These are phyloP conservation scores for Beauveria sp. DNA, from an alignment of 2,329 filamentous ascomycete genomes.

Conservation along the genomic window DNA sequence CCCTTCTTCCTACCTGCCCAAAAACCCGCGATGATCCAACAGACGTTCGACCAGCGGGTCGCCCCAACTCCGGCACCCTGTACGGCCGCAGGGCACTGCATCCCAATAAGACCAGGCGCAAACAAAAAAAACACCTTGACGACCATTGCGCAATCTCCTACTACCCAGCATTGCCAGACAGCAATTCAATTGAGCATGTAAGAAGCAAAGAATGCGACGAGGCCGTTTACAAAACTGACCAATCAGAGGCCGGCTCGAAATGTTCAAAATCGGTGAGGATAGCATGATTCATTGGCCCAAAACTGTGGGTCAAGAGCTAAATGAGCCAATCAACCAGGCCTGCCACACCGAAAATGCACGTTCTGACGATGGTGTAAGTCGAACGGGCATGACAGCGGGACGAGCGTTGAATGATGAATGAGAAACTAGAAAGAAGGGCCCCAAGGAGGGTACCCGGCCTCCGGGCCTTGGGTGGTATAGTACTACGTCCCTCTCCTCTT, in stretches of 20 bases:
- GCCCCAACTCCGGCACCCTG: too few relatives aligned
- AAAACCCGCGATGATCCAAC: too few relatives aligned
- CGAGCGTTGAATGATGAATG: conserved; percentile 6
- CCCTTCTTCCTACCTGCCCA: too few relatives aligned
- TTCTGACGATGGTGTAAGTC: conserved; percentile 31
- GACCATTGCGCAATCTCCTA: too few relatives aligned
- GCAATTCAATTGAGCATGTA: not conserved
- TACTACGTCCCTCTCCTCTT: not conserved
- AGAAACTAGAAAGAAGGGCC: conserved; percentile 9
- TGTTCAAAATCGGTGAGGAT: conserved; percentile 15
- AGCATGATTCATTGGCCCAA: conserved; percentile 11
- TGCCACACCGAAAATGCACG: conserved; percentile 24
- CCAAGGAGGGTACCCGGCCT: conserved; percentile 9
- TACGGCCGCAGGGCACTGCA: too few relatives aligned
- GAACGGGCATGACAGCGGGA: conserved; percentile 13
- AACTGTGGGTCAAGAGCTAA: not conserved
- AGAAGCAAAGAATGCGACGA: not conserved
- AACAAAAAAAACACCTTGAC: too few relatives aligned
- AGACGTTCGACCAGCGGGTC: too few relatives aligned
- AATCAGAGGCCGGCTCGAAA: conserved; percentile 10
- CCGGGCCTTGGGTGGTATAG: not conserved
- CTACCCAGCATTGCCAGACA: not conserved
- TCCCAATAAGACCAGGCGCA: too few relatives aligned
- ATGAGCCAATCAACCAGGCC: conserved; percentile 18
- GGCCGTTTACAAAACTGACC: not conserved